Percentiles rank a stretch among this genome's conserved stretches.
Conservation (phyloP, 805 yeast genomes). For the Metschnikowia continentalis region DNA sequence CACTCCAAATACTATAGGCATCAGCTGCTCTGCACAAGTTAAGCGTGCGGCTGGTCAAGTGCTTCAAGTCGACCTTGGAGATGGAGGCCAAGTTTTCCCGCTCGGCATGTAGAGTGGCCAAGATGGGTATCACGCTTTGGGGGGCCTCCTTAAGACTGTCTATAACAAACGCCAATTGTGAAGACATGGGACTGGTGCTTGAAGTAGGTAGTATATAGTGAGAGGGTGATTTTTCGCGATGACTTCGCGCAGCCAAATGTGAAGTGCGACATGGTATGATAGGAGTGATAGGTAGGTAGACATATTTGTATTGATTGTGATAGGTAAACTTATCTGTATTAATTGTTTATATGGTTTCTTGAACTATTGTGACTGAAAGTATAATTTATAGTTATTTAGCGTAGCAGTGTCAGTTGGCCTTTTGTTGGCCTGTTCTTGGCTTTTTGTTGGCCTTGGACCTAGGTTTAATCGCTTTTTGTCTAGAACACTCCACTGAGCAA, state of each 20-base stretch:
- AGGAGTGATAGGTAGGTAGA: no score
- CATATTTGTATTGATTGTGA: no score
- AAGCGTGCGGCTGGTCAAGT: conserved; percentile 41
- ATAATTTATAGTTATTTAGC: no score
- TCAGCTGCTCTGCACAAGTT: conserved; percentile 44
- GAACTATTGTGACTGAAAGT: no score
- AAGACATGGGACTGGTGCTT: conserved; percentile 14
- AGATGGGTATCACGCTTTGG: conserved; percentile 26
- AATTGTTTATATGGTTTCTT: no score
- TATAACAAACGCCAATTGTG: conserved; percentile 23
- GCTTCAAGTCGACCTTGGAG: conserved; percentile 48
- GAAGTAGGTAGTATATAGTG: neutral
- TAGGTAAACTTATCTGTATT: no score
- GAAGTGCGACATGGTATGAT: no score
- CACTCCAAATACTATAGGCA: conserved; percentile 51
- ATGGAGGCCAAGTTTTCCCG: conserved; percentile 34
- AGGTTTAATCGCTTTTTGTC: neutral
- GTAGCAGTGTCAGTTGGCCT: no score
- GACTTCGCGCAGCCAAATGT: neutral
- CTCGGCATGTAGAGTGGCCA: conserved; percentile 26
- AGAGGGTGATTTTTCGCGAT: neutral
- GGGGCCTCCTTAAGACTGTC: conserved; percentile 25
- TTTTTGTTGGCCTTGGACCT: no score
- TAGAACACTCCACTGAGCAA: conserved; percentile 16
- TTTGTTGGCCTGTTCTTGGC: no score